Evolutionary conservation across 441 rosid species (phyloP), one percentile per base, ranked within the genome.

Genomic region (Raphanus hybrid): DNA sequence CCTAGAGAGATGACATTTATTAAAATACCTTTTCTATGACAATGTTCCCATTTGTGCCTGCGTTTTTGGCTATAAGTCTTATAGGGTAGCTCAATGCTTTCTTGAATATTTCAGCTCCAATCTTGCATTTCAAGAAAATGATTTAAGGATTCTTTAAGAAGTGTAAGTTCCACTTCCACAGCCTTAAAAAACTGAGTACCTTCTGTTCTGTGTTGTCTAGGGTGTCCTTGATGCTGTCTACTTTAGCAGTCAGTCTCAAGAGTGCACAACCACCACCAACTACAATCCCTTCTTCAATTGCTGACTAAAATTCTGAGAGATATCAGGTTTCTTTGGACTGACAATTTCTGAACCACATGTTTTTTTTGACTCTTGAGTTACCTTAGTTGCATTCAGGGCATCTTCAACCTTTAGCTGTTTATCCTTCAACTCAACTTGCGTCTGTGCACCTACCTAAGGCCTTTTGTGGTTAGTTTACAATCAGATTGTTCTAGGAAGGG

Each of bases 331-430:
- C 82, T 70, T 54, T 70, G 59, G 59, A 75, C 73, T 48, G 16
- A 57, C 61, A 69, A 68, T 55, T 55, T 63, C 45, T 11, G 16
- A 45, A 73, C 65, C 63, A 74, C 45, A 0, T 57, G 65, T 60
- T 11, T 32, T 23, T 10, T 61, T 74, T 50, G 52, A 75, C 73
- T 15, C 59, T 70, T 52, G 69, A 73, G 62, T 69, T 70, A 91
- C 98, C 97, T 95, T 95, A 4, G 99, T 95, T 60, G 99, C 97
- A 81, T 95, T 95, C 75, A 92, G 73, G 78, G 99, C 97, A 88
- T 92, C 99, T 85, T 92, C 99, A 35, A 88, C 82, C 66, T 90
- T 87, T 57, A 92, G 87, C 83, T 90, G 92, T 76, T 92, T 95
- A 77, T 95, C 99, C 84, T 91, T 95, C 85, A 91, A 78, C 80